Evolutionary conservation across 805 yeast species (phyloP).

Genomic region (Saccharomycopsis fibuligera): DNA sequence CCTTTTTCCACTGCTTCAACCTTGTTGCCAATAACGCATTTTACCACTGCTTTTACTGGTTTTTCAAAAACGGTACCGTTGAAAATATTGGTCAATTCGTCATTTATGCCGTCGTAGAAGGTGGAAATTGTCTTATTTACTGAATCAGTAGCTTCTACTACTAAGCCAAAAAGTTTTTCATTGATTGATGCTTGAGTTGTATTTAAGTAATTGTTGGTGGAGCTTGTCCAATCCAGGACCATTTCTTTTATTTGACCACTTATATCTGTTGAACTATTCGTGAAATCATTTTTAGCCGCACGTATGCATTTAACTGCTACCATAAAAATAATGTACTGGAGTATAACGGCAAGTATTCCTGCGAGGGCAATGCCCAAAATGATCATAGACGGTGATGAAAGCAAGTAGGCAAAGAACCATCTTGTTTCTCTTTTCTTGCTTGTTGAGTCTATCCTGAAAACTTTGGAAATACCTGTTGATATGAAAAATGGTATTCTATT

Average conservation of each 20-base stretch:
- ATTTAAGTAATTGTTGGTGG: slow-evolving; percentile 50
- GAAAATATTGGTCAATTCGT: slow-evolving; percentile 52
- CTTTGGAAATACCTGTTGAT: slow-evolving; percentile 5
- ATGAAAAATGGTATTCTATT: slow-evolving; percentile 16
- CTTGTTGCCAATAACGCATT: slow-evolving; percentile 76
- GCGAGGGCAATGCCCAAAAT: slow-evolving; percentile 48
- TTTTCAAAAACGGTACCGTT: slow-evolving; percentile 58
- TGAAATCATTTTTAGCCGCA: slow-evolving; percentile 6
- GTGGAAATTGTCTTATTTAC: slow-evolving; percentile 54
- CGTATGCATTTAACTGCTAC: slow-evolving; percentile 24
- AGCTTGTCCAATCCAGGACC: slow-evolving; percentile 41
- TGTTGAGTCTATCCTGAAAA: not conserved
- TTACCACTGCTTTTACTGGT: slow-evolving; percentile 62
- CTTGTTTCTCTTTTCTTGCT: slow-evolving; percentile 24
- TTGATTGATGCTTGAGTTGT: slow-evolving; percentile 50
- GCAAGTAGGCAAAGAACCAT: slow-evolving; percentile 38
- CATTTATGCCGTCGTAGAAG: slow-evolving; percentile 55
- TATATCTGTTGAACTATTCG: slow-evolving; percentile 19
- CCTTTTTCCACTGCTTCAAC: slow-evolving; percentile 61
- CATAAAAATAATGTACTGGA: slow-evolving; percentile 47
- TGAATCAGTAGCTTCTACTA: slow-evolving; percentile 47
- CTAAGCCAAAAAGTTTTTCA: slow-evolving; percentile 58
- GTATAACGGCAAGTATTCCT: slow-evolving; percentile 47
- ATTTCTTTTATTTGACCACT: slow-evolving; percentile 19
- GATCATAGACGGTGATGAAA: slow-evolving; percentile 45